Evolutionary conservation across 129 eudicot genomes (phyloP), one percentile per base, ranked within the genome.

Genomic region (Centella asiatica): DNA sequence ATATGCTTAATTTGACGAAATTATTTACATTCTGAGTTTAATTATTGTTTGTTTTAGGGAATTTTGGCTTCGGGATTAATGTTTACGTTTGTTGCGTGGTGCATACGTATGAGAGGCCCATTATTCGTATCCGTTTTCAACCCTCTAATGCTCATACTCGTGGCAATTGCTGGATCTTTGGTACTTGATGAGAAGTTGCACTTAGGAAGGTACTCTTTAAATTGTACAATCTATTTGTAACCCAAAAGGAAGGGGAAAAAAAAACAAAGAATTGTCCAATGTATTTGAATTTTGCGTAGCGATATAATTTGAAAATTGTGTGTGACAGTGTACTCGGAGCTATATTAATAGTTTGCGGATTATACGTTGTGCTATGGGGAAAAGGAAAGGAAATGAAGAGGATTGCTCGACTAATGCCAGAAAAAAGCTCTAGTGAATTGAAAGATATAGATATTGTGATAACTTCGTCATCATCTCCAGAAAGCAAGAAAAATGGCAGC

Each of bases 311-410:
- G 6, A 32, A 2, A 32, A n/a, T n/a, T n/a, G n/a, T 19, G 53
- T 33, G 14, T 23, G 2, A 47, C 33, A 88, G 94, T 57, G 59
- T 88, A 12, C 0, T 88, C 2, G 96, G 96, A 64, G 76, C 83
- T 0, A 57, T 53, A 2, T 25, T 72, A 18, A 72, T 88, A 48
- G 26, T 81, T 55, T 37, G 42, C 5, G 87, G 94, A 15, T 72
- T 88, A 37, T 84, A 84, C 29, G 4, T 73, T 57, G 94, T 84
- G 13, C 47, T 88, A 23, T 88, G 89, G 96, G 96, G 89, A 11
- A 88, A 78, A 57, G 67, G 69, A 37, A 81, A 74, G 57, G 88
- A 87, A 60, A 28, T 64, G 48, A 68, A 71, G 55, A 69, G 28
- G 49, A 31, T n/a, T n/a, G n/a, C n/a, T n/a, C n/a, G 6, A 32